A percentile compares a stretch with the other conserved stretches of the same genome.
phyloP scores from a whole-genome alignment of 2,329 filamentous ascomycete species.

The Aspergillus sp. region DNA sequence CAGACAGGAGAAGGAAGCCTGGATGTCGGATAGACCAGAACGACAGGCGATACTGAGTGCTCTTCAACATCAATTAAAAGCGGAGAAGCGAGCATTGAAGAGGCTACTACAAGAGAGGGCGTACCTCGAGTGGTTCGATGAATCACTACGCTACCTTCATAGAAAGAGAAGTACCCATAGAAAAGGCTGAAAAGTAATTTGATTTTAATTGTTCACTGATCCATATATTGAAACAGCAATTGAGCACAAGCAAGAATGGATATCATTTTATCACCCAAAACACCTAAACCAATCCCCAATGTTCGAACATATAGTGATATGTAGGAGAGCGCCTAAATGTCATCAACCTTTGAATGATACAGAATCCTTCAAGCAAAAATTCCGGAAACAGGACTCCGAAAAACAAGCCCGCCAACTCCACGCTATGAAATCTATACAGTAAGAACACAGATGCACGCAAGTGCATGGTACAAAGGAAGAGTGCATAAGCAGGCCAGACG shows the following conservation, averaged over 20 bases:
- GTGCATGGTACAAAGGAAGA: background rate
- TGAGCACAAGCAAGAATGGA: background rate
- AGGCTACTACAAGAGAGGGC: background rate
- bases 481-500: conserved; percentile 13
- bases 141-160: conserved; percentile 2
- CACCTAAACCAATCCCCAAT: background rate
- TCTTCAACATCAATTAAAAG: conserved; percentile 16
- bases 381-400: background rate
- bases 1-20: background rate
- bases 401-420: conserved; percentile 34
- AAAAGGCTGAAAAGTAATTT: background rate
- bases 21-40: background rate
- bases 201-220: background rate
- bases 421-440: conserved; percentile 30
- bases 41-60: background rate
- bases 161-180: background rate
- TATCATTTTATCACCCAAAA: conserved; percentile 6
- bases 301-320: background rate
- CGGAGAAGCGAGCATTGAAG: background rate
- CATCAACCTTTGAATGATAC: background rate
- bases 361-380: background rate
- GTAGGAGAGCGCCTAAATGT: background rate
- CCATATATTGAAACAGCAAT: background rate
- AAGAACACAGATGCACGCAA: conserved; percentile 3
- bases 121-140: background rate